A percentile compares a stretch with the other conserved stretches of the same genome.
Evolutionary conservation across 305 asterid species (phyloP).

Genomic region (Fraxinus latifolia): DNA sequence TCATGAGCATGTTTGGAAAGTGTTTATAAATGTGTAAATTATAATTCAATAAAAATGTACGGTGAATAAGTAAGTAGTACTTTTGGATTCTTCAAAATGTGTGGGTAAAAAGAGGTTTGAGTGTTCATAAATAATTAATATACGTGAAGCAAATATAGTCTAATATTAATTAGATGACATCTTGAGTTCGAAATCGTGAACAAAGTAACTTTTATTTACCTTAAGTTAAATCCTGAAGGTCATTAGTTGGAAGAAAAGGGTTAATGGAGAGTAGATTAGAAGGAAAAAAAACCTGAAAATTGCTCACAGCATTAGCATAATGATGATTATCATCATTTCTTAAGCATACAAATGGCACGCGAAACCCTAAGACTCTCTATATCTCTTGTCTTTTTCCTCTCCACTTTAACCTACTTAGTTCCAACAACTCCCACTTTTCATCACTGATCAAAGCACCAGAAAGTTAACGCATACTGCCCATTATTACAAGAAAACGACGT

Average conservation of each 20-base stretch:
- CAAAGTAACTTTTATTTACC: neutral
- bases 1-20: neutral
- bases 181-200: neutral
- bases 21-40: neutral
- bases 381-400: conserved; percentile 11
- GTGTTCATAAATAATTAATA: neutral
- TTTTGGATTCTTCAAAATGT: neutral
- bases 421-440: conserved; percentile 7
- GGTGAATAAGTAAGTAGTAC: neutral
- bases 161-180: neutral
- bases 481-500: conserved; percentile 3
- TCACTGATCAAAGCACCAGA: conserved; percentile 12
- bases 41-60: neutral
- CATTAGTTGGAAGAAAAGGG: neutral
- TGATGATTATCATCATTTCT: neutral
- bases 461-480: neutral
- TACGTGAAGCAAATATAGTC: neutral
- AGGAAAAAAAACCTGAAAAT: neutral
- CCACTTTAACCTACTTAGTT: conserved; percentile 8
- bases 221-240: neutral
- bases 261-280: neutral
- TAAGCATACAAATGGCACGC: conserved; percentile 18
- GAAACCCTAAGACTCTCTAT: conserved; percentile 17
- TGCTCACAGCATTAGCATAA: neutral
- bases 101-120: neutral